Evolutionary conservation across 1,139 yeast species (phyloP), one percentile per base, ranked within the genome.

Genomic region (Candida tropicalis): DNA sequence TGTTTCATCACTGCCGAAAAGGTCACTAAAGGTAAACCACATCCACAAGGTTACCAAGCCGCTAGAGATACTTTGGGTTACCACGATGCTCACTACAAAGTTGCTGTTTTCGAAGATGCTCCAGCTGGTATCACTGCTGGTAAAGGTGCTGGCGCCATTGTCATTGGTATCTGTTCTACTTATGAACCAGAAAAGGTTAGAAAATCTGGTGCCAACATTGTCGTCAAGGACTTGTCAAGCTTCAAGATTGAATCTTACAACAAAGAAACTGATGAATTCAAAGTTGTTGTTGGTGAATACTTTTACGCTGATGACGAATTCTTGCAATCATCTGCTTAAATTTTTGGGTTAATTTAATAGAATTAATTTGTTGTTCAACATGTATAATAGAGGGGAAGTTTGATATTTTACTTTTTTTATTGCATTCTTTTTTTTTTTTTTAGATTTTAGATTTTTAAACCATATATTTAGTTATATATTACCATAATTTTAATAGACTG

Each of bases 111-210:
- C 59, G 95, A 87, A 68, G 95, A 87, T 61, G 95, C 95, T 39
- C 93, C 93, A 41, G 93, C 91, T 39, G 96, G 96, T 62, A 83
- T 87, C 53, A 71, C 78, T 50, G 93, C 96, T 39, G 96, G 95
- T 66, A 81, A 84, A 61, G 87, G 79, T 53, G 88, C 95, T 25
- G 95, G 95, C 54, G 91, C 95, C 59, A 75, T 78, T 62, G 84
- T 87, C 50, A 79, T 87, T 55, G 96, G 95, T 59, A 82, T 87
- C 65, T 87, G 93, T 53, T 84, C 93, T 47, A 84, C 95, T 41
- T 87, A 85, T 62, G 81, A 76, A 51, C 78, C 87, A 29, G 83
- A 82, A 54, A 73, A 76, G 64, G 82, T 87, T 47, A 79, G 82
- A 66, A 78, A 72, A 42, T 78, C 87, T 39, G 95, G 95, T 57